Evolutionary conservation across 805 yeast species (phyloP).

Genomic region (Clavispora vitiphila): DNA sequence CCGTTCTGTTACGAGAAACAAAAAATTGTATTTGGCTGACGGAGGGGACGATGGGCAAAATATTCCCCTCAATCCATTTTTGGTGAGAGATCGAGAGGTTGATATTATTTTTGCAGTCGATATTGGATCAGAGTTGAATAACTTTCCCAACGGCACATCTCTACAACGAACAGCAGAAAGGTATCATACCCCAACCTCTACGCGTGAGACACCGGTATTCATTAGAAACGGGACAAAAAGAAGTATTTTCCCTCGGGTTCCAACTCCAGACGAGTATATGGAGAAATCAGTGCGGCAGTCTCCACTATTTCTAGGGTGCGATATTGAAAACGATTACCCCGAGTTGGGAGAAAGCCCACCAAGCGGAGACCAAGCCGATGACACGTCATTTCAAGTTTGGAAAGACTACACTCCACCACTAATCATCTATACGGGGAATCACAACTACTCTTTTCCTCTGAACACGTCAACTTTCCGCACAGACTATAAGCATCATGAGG

Average conservation of each 20-base stretch:
- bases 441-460: constrained; percentile 36
- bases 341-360: background rate
- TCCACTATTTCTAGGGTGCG: constrained; percentile 43
- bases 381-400: constrained; percentile 3
- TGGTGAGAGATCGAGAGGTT: constrained; percentile 28
- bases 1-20: constrained; percentile 14
- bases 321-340: constrained; percentile 28
- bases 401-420: constrained; percentile 45
- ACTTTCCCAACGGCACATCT: constrained; percentile 59
- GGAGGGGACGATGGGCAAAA: constrained; percentile 50
- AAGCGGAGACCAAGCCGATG: constrained; percentile 3
- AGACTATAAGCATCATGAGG: constrained; percentile 43
- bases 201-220: constrained; percentile 6
- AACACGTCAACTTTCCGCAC: constrained; percentile 59
- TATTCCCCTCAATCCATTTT: constrained; percentile 42
- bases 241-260: constrained; percentile 32
- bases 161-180: constrained; percentile 28
- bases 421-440: constrained; percentile 48
- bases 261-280: constrained; percentile 22
- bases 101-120: constrained; percentile 41
- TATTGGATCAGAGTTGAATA: constrained; percentile 45
- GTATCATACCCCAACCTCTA: constrained; percentile 17
- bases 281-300: constrained; percentile 13
- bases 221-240: background rate
- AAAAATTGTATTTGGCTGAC: constrained; percentile 34